phyloP scores from a whole-genome alignment of 225 moss, liverwort and hornwort genomes.

The Bryoerythrophyllum caledonicum region DNA sequence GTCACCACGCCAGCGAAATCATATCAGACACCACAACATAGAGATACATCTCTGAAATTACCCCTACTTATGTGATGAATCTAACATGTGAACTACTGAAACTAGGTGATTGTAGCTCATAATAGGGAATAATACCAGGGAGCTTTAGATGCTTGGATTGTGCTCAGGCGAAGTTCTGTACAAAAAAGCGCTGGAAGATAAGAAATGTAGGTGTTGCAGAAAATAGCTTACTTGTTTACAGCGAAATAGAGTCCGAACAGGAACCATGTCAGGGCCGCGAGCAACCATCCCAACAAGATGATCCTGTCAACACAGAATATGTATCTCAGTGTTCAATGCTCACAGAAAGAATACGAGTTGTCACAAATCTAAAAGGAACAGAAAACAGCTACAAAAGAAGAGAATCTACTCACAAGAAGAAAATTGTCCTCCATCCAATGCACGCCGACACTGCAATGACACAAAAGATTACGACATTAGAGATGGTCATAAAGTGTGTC shows the following conservation, averaged over 20 bases:
- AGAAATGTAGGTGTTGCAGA: too few relatives aligned
- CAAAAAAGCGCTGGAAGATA: too few relatives aligned
- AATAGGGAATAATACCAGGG: too few relatives aligned
- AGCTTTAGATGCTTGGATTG: too few relatives aligned
- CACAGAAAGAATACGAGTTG: neutral
- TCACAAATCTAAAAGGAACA: neutral
- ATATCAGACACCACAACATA: neutral
- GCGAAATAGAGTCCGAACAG: slow-evolving; percentile 67
- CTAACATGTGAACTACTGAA: too few relatives aligned
- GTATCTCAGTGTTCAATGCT: neutral
- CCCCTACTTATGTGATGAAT: too few relatives aligned
- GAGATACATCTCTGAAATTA: too few relatives aligned
- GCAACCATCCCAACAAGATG: slow-evolving; percentile 54
- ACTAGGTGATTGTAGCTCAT: too few relatives aligned
- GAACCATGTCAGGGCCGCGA: slow-evolving; percentile 48
- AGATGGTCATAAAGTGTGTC: too few relatives aligned
- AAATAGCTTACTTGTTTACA: slow-evolving; percentile 49
- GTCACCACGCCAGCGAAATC: slow-evolving; percentile 5
- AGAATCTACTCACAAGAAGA: slow-evolving; percentile 55
- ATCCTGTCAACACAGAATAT: slow-evolving; percentile 28
- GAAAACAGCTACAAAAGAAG: neutral
- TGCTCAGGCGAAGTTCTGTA: too few relatives aligned
- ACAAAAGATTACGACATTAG: neutral
- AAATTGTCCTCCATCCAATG: slow-evolving; percentile 49
- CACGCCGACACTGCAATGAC: slow-evolving; percentile 46